Conservation (phyloP, 2,329 filamentous ascomycete species). For the Cladosporium sp. region DNA sequence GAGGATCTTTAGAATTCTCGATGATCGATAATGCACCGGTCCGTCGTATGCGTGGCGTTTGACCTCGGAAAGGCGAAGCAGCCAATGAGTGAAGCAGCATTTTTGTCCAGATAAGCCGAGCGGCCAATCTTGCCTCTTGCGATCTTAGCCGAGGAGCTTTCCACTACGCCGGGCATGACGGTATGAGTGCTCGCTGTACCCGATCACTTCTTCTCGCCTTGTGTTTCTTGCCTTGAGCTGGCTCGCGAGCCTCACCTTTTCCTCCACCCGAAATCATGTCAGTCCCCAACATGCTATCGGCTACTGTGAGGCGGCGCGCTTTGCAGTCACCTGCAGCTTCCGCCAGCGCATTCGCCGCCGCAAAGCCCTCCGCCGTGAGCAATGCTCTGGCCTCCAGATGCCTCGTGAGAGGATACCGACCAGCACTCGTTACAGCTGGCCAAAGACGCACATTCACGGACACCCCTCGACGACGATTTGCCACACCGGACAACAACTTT, state of each 20-base stretch:
- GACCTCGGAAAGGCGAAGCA: neutral
- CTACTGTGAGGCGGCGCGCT: slow-evolving; percentile 16
- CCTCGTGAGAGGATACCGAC: slow-evolving; percentile 23
- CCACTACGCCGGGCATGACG: slow-evolving; percentile 7
- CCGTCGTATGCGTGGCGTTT: neutral
- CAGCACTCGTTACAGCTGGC: slow-evolving; percentile 29
- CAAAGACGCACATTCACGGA: slow-evolving; percentile 29
- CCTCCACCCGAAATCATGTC: slow-evolving; percentile 15
- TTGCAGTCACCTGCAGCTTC: slow-evolving; percentile 8
- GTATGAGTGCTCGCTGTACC: slow-evolving; percentile 1
- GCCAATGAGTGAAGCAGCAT: neutral
- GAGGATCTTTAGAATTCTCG: neutral
- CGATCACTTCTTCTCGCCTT: neutral
- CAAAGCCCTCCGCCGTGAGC: slow-evolving; percentile 3
- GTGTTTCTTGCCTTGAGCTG: neutral
- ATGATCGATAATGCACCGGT: too few species aligned
- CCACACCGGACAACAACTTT: slow-evolving; percentile 36
- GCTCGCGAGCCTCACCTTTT: slow-evolving; percentile 12
- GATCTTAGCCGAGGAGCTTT: slow-evolving; percentile 6
- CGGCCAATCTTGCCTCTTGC: neutral
- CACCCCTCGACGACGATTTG: slow-evolving; percentile 26
- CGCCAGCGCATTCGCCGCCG: slow-evolving; percentile 12
- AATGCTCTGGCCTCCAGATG: slow-evolving; percentile 19
- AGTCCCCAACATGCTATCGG: slow-evolving; percentile 18
- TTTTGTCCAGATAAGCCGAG: slow-evolving; percentile 3